Percentiles rank a stretch among this genome's conserved stretches.
phyloP scores from a whole-genome alignment of 2,329 filamentous ascomycete species.

The Myriosclerotinia duriaeana region DNA sequence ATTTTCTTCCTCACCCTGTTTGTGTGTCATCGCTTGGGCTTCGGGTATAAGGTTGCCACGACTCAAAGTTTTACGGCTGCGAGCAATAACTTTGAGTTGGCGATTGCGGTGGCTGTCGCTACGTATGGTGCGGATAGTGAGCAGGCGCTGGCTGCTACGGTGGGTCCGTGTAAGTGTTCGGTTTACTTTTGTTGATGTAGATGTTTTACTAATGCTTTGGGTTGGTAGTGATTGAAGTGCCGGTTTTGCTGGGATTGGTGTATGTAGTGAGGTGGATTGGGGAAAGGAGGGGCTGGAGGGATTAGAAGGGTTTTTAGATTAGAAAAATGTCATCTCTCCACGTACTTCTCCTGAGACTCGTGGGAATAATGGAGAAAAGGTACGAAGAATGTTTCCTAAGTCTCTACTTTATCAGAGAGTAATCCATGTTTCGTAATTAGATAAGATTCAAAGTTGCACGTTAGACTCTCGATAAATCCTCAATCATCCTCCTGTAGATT shows the following conservation, averaged over 20 bases:
- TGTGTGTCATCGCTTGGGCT: constrained; percentile 63
- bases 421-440: no score
- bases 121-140: constrained; percentile 76
- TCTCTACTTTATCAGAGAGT: no score
- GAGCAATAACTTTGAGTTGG: constrained; percentile 91
- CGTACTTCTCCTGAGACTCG: no score
- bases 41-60: constrained; percentile 66
- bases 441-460: no score
- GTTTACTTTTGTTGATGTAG: not conserved
- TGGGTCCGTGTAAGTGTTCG: constrained; percentile 58
- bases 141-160: constrained; percentile 78
- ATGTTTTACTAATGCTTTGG: not conserved
- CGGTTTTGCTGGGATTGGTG: constrained; percentile 73
- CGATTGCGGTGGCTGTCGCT: constrained; percentile 83
- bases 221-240: constrained; percentile 69
- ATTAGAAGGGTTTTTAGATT: constrained; percentile 25
- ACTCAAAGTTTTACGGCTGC: constrained; percentile 88
- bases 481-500: no score
- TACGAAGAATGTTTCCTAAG: no score
- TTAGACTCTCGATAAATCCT: no score
- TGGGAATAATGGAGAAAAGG: no score
- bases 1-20: constrained; percentile 71
- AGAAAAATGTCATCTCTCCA: not conserved
- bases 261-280: constrained; percentile 67
- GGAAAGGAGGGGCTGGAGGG: constrained; percentile 44